Evolutionary conservation across 2,329 filamentous ascomycete species (phyloP).

Genomic region (Ophiocordyceps sinensis): DNA sequence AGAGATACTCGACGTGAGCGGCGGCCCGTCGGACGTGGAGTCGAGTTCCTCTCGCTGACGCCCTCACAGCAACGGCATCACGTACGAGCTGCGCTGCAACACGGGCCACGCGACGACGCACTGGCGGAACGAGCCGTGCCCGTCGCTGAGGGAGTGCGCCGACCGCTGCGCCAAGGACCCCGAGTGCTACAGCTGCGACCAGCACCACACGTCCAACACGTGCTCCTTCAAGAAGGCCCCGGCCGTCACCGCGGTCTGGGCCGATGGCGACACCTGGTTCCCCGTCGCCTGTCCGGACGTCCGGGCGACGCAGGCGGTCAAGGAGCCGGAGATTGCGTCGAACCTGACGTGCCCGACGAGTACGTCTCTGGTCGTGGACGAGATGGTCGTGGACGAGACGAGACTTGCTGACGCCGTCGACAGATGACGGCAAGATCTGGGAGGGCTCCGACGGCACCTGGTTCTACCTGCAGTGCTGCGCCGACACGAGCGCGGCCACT

Average conservation of each 20-base stretch:
- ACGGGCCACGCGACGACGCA: background rate
- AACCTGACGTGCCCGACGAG: background rate
- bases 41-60: too few relatives aligned
- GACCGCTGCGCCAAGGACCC: slow-evolving; percentile 1
- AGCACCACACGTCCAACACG: background rate
- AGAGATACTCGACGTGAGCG: too few relatives aligned
- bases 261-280: background rate
- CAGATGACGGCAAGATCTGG: slow-evolving; percentile 6
- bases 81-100: slow-evolving; percentile 3
- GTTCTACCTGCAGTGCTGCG: slow-evolving; percentile 7
- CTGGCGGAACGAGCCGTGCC: background rate
- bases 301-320: background rate
- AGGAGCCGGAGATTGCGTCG: background rate
- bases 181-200: slow-evolving; percentile 2
- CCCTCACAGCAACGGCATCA: background rate
- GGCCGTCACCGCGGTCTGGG: background rate
- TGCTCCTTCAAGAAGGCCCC: slow-evolving; percentile 2
- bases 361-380: too few relatives aligned
- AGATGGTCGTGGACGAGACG: too few relatives aligned
- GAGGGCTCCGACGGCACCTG: slow-evolving; percentile 7
- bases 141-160: slow-evolving; percentile 2
- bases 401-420: background rate
- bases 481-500: slow-evolving; percentile 3
- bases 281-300: background rate
- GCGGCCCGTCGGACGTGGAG: too few relatives aligned